Percentiles rank a stretch among this genome's conserved stretches.
Conservation (phyloP, 2,329 filamentous ascomycete genomes). For the Xylaria sp. region DNA sequence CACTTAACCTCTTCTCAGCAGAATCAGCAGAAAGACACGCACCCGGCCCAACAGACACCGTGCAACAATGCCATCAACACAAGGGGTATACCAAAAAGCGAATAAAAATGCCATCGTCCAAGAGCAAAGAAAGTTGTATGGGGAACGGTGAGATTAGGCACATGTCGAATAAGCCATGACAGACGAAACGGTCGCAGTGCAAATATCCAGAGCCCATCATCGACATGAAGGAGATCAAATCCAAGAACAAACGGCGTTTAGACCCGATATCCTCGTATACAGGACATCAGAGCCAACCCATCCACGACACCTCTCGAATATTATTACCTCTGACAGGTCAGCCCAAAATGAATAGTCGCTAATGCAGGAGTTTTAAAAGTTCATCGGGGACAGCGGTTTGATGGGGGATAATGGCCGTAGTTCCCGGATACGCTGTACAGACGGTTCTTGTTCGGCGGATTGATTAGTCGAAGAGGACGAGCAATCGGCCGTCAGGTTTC, state of each 20-base stretch:
- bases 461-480: constrained; percentile 54
- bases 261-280: not conserved
- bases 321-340: constrained; percentile 16
- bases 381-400: constrained; percentile 66
- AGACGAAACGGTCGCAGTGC: not conserved
- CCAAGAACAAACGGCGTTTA: not conserved
- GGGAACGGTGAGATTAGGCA: not conserved
- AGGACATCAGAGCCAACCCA: not conserved
- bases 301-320: constrained; percentile 2
- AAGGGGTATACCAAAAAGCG: constrained; percentile 40
- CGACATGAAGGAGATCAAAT: not conserved
- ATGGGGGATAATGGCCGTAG: constrained; percentile 68
- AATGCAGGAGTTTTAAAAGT: constrained; percentile 50
- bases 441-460: constrained; percentile 49
- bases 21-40: constrained; percentile 4
- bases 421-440: constrained; percentile 48
- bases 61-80: constrained; percentile 20
- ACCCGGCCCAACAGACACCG: constrained; percentile 13
- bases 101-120: constrained; percentile 17
- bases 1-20: not conserved
- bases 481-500: constrained; percentile 50
- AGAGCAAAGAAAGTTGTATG: constrained; percentile 12
- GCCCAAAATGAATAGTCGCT: constrained; percentile 21
- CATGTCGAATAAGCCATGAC: not conserved
- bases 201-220: not conserved